These are phyloP conservation scores for Lachancea dasiensis DNA, from an alignment of 805 yeast genomes.

Conservation along the genomic window DNA sequence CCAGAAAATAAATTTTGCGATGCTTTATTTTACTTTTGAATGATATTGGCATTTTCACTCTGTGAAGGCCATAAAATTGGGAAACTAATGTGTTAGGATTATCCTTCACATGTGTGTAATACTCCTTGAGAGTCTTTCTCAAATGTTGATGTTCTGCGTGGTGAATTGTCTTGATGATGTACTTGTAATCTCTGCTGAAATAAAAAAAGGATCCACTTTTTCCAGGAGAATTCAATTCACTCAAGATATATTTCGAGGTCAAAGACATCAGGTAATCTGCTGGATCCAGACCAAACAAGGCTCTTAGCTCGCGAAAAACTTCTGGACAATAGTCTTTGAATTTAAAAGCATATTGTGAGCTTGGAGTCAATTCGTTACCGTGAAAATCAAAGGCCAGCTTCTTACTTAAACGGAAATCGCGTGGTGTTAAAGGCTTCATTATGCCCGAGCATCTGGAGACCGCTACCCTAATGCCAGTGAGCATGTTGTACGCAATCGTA, in stretches of 20 bases:
- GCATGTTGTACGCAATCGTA: constrained; percentile 93
- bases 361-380: constrained; percentile 87
- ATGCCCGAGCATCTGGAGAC: constrained; percentile 88
- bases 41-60: constrained; percentile 79
- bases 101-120: constrained; percentile 69
- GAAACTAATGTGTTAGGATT: constrained; percentile 87
- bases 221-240: constrained; percentile 93
- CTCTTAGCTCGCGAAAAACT: constrained; percentile 81
- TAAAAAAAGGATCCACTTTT: constrained; percentile 95
- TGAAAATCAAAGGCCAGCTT: constrained; percentile 81
- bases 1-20: constrained; percentile 83
- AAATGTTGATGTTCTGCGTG: constrained; percentile 86
- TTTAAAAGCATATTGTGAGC: constrained; percentile 91
- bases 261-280: constrained; percentile 91
- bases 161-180: constrained; percentile 93
- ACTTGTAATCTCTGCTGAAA: constrained; percentile 87
- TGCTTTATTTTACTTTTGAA: constrained; percentile 36
- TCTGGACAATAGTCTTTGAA: constrained; percentile 95
- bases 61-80: constrained; percentile 94
- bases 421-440: constrained; percentile 59
- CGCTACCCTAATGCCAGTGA: constrained; percentile 93
- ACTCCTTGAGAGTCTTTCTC: constrained; percentile 64
- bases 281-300: constrained; percentile 81
- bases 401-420: constrained; percentile 65
- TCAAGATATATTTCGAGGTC: constrained; percentile 86